Evolutionary conservation across 306 rosid species (phyloP), one percentile per base, ranked within the genome.

Genomic region (Prunus mongolica): DNA sequence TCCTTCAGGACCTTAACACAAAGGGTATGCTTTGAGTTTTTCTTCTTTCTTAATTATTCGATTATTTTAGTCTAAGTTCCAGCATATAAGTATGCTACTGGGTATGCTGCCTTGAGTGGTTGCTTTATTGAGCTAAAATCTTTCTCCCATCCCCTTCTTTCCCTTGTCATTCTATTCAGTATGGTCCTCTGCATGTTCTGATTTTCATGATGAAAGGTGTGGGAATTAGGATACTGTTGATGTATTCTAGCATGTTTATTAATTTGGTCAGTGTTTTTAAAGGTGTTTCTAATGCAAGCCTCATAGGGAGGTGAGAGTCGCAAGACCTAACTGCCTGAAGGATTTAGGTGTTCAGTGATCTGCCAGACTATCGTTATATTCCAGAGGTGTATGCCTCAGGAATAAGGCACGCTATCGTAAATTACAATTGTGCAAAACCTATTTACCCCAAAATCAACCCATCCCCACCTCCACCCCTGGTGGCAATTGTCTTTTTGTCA

Each of bases 11-110:
- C 20, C 13, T 63, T 20, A 52, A 55, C 28, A 28, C 51, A 46
- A 79, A 75, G 71, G 75, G 75, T 76, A 74, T 58, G 81, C 74
- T 74, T 74, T n/a, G 4, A 38, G 5, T 38, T 46, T 4, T 67
- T 25, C 30, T 30, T 60, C 28, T 44, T 62, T 51, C 24, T 50
- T 51, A 49, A 63, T 69, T 47, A 51, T 54, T 61, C 52, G 19
- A 63, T 73, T 74, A 44, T 15, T 20, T 22, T 55, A 72, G 24
- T 72, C 9, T 56, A 51, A 30, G 49, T 68, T 30, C 38, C 22
- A 7, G 38, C 49, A 22, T 74, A 41, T 34, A 14, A 56, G 81
- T 74, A 52, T 49, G 66, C 50, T 63, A 77, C 54, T 49, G 74
- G 75, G 22, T 28, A 9, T n/a, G 27, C 28, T 61, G 73, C 19